Conservation (phyloP, 2,329 filamentous ascomycete species). For the Colletotrichum liriopes region DNA sequence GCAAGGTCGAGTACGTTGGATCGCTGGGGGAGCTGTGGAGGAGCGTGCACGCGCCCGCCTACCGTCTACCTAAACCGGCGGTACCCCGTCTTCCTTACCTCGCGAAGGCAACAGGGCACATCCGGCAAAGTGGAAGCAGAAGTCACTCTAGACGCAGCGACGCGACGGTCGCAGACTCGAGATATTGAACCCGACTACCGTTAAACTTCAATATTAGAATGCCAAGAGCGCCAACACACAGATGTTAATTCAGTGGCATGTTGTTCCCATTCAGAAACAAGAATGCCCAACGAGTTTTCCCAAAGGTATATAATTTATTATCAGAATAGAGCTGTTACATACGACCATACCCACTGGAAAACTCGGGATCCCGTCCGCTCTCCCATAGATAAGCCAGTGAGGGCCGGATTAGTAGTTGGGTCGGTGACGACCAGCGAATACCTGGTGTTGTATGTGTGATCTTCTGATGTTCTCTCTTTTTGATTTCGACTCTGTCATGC, state of each 20-base stretch:
- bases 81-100: neutral
- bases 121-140: neutral
- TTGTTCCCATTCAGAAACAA: too few species aligned
- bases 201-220: neutral
- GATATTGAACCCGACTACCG: neutral
- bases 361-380: conserved; percentile 25
- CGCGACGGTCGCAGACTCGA: neutral
- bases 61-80: neutral
- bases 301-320: too few species aligned
- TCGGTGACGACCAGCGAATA: conserved; percentile 24
- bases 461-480: too few species aligned
- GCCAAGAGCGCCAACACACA: neutral
- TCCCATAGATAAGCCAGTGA: conserved; percentile 18
- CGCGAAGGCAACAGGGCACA: neutral
- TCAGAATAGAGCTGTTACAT: too few species aligned
- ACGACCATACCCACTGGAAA: conserved; percentile 23
- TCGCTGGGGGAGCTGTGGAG: neutral
- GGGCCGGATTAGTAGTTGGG: conserved; percentile 23
- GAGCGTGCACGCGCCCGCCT: neutral
- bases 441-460: conserved; percentile 17
- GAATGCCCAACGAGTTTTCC: too few species aligned
- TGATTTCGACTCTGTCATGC: too few species aligned
- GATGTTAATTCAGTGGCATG: neutral
- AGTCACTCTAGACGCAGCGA: neutral
- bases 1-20: neutral